Evolutionary conservation across 441 rosid genomes (phyloP).

Genomic region (Pelargonium cotyledonis): DNA sequence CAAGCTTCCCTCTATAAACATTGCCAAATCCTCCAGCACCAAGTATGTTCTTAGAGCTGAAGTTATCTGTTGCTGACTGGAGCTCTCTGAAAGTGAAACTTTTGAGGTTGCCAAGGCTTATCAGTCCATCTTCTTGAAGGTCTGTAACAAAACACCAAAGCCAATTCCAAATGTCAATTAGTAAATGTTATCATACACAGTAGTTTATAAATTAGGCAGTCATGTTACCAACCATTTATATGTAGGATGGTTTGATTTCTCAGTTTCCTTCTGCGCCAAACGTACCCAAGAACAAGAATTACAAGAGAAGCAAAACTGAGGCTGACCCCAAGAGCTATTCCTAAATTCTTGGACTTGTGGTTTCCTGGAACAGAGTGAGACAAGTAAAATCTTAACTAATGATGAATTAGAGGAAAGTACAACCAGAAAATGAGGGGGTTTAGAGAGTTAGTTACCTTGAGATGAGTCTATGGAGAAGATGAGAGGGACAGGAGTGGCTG

Average conservation of each 20-base stretch:
- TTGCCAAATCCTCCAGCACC: slow-evolving; percentile 93
- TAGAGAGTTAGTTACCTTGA: slow-evolving; percentile 37
- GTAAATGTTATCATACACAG: background rate
- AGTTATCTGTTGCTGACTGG: slow-evolving; percentile 66
- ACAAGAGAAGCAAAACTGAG: slow-evolving; percentile 51
- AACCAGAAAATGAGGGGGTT: background rate
- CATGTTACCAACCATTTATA: slow-evolving; percentile 56
- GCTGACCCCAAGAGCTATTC: slow-evolving; percentile 66
- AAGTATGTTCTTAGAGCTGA: slow-evolving; percentile 66
- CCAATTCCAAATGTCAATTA: slow-evolving; percentile 8
- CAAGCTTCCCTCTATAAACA: slow-evolving; percentile 78
- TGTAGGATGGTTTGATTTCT: slow-evolving; percentile 61
- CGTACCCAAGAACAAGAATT: slow-evolving; percentile 54
- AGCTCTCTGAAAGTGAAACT: slow-evolving; percentile 76
- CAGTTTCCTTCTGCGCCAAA: slow-evolving; percentile 79
- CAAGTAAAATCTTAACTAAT: slow-evolving; percentile 28
- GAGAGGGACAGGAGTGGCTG: slow-evolving; percentile 64
- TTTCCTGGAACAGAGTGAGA: slow-evolving; percentile 31
- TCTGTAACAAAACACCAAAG: slow-evolving; percentile 29
- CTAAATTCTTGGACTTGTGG: slow-evolving; percentile 54
- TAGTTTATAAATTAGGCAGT: background rate
- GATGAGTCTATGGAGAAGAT: slow-evolving; percentile 78
- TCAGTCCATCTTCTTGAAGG: slow-evolving; percentile 55
- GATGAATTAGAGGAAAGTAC: background rate
- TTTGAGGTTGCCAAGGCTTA: slow-evolving; percentile 65